Percentiles rank a stretch among this genome's conserved stretches.
Conservation (phyloP, 164 flowering plant genomes). For the Magnolia officinalis region DNA sequence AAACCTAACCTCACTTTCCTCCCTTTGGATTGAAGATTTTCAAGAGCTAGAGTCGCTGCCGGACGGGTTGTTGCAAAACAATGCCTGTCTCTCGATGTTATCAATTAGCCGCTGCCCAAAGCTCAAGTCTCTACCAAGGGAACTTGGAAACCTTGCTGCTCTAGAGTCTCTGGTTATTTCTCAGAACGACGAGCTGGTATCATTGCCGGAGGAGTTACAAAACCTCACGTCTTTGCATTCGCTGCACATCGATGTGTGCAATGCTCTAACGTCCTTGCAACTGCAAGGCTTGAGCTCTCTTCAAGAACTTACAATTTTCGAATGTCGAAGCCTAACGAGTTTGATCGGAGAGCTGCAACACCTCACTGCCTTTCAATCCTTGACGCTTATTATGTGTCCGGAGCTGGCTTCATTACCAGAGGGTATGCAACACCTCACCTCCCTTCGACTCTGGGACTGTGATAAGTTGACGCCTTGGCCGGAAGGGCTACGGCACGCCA, state of each 20-base stretch:
- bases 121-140: conserved; percentile 1
- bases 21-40: not conserved
- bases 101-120: not conserved
- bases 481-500: not conserved
- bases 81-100: not conserved
- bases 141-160: conserved; percentile 3
- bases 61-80: conserved; percentile 5
- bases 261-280: not conserved
- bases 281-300: conserved; percentile 5
- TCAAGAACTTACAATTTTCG: not conserved
- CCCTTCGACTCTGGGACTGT: not conserved
- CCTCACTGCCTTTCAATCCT: not conserved
- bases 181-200: not conserved
- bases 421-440: not conserved
- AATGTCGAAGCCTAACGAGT: not conserved
- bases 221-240: not conserved
- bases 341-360: not conserved
- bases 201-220: not conserved
- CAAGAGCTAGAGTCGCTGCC: not conserved
- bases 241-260: not conserved
- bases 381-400: not conserved
- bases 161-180: not conserved
- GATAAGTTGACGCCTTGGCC: conserved; percentile 10
- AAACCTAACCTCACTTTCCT: not conserved
- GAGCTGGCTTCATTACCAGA: not conserved